Percentiles rank a stretch among this genome's conserved stretches.
phyloP scores from a whole-genome alignment of 2,329 filamentous ascomycete genomes.

The Fusarium begoniae region DNA sequence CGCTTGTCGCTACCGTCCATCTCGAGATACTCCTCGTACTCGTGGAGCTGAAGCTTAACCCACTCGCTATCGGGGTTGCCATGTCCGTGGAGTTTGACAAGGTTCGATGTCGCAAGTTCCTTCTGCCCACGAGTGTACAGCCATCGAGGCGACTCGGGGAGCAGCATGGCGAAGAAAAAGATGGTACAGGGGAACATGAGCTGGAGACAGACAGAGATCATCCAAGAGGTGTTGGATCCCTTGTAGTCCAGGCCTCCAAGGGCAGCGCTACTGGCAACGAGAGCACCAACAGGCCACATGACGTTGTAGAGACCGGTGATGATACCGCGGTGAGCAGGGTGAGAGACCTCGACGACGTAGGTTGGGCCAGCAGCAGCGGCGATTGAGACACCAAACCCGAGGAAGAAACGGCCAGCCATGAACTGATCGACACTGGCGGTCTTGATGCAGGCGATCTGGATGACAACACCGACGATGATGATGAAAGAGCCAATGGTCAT shows the following conservation, averaged over 20 bases:
- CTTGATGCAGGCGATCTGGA: conserved; percentile 53
- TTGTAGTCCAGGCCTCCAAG: conserved; percentile 51
- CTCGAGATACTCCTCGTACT: conserved; percentile 56
- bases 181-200: conserved; percentile 51
- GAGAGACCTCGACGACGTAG: conserved; percentile 58
- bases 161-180: conserved; percentile 42
- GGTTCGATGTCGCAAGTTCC: conserved; percentile 43
- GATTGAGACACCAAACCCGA: conserved; percentile 65
- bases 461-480: conserved; percentile 56
- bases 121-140: conserved; percentile 50
- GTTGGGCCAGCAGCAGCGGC: conserved; percentile 57
- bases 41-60: conserved; percentile 51
- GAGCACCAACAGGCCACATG: conserved; percentile 57
- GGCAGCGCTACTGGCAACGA: conserved; percentile 57
- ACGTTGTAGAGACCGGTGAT: conserved; percentile 66
- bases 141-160: conserved; percentile 53
- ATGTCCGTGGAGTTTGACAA: conserved; percentile 54
- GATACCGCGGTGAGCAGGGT: conserved; percentile 57
- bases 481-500: conserved; percentile 56
- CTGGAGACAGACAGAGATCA: conserved; percentile 53
- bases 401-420: conserved; percentile 66
- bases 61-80: conserved; percentile 50
- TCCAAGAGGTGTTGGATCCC: conserved; percentile 49
- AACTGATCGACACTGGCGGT: conserved; percentile 49
- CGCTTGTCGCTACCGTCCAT: conserved; percentile 57